phyloP scores from a whole-genome alignment of 2,329 filamentous ascomycete species.

The Truncatella angustata region DNA sequence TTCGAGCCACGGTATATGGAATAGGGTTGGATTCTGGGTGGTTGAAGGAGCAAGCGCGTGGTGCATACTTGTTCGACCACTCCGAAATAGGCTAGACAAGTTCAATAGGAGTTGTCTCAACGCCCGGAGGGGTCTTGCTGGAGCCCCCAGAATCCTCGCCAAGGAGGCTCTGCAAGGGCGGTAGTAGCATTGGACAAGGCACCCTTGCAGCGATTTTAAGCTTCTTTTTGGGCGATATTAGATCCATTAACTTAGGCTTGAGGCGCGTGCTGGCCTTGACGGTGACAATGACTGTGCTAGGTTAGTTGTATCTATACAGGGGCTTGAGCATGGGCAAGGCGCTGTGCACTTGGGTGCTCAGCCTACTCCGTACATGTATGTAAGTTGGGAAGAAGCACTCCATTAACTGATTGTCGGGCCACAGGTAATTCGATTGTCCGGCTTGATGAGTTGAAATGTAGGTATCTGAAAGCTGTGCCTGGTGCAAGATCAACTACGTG shows the following conservation, averaged over 20 bases:
- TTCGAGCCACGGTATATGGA: too few relatives aligned
- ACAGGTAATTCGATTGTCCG: too few relatives aligned
- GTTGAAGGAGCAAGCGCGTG: background rate
- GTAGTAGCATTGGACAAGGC: background rate
- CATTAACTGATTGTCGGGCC: too few relatives aligned
- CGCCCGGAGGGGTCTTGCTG: background rate
- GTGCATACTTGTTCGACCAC: background rate
- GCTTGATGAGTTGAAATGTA: too few relatives aligned
- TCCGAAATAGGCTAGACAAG: background rate
- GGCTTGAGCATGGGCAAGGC: too few relatives aligned
- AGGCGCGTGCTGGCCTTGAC: too few relatives aligned
- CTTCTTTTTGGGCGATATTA: background rate
- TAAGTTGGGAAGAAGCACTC: too few relatives aligned
- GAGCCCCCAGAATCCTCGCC: background rate
- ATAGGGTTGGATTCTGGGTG: too few relatives aligned
- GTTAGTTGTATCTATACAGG: too few relatives aligned
- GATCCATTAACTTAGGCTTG: background rate
- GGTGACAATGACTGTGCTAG: too few relatives aligned
- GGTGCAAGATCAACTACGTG: constrained; percentile 1
- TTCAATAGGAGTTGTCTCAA: background rate
- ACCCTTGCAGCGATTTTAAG: background rate
- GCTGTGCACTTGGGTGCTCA: too few relatives aligned
- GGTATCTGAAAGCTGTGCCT: background rate
- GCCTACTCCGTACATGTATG: too few relatives aligned
- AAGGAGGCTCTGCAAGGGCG: background rate